A percentile compares a stretch with the other conserved stretches of the same genome.
Evolutionary conservation across 805 yeast genomes (phyloP).

Genomic region (Candida manassasensis): DNA sequence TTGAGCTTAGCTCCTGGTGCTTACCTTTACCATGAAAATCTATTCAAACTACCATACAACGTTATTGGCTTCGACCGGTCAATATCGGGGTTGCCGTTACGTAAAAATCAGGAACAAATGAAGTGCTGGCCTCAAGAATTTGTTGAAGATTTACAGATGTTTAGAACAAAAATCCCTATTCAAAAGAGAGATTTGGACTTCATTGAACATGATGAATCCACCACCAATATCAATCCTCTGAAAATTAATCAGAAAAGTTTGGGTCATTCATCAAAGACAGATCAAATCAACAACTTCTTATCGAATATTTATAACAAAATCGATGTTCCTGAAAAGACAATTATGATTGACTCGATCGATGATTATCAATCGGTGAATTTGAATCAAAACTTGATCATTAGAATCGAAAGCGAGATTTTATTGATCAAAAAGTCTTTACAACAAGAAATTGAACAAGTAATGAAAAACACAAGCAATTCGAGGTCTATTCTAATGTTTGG

Average conservation of each 20-base stretch:
- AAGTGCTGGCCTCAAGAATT: conserved; percentile 33
- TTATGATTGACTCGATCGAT: conserved; percentile 24
- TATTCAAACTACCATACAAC: conserved; percentile 31
- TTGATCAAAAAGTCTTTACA: conserved; percentile 25
- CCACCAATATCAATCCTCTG: conserved; percentile 17
- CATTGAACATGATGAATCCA: conserved; percentile 17
- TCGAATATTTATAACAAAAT: conserved; percentile 17
- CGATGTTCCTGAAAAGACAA: conserved; percentile 22
- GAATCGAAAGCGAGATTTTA: conserved; percentile 25
- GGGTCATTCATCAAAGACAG: conserved; percentile 1
- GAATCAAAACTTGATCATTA: conserved; percentile 12
- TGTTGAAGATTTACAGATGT: conserved; percentile 32
- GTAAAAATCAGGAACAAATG: conserved; percentile 19
- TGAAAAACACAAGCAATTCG: conserved; percentile 17
- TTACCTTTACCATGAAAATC: conserved; percentile 23
- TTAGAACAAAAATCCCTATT: conserved; percentile 22
- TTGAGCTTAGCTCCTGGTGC: conserved; percentile 25
- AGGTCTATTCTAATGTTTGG: conserved; percentile 18
- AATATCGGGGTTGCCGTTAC: conserved; percentile 35
- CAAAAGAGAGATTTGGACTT: conserved; percentile 37
- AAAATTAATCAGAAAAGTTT: conserved; percentile 3
- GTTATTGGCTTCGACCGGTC: conserved; percentile 39
- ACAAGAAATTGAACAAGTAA: conserved; percentile 24
- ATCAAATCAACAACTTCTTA: conserved; percentile 12
- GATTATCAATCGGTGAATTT: conserved; percentile 22